phyloP scores from a whole-genome alignment of 768 basidiomycete species.

The Xerocomus spinulosus region DNA sequence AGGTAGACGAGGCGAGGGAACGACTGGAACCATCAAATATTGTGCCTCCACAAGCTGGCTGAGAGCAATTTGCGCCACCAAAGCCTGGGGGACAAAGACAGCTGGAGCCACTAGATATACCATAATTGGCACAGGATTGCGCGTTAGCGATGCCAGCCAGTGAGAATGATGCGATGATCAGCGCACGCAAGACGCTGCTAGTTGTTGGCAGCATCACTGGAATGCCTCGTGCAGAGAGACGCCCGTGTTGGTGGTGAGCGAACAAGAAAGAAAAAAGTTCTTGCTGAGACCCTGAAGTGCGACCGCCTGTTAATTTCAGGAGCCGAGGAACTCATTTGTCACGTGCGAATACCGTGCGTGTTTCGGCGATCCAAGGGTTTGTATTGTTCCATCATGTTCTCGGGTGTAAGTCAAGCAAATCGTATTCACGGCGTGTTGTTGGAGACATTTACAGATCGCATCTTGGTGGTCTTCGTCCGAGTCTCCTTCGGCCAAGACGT shows the following conservation, averaged over 20 bases:
- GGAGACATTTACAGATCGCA: slow-evolving; percentile 36
- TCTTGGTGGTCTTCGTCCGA: slow-evolving; percentile 52
- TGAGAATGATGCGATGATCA: slow-evolving; percentile 10
- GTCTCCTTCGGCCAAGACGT: slow-evolving; percentile 24
- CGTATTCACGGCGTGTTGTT: not conserved
- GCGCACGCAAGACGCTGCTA: slow-evolving; percentile 1
- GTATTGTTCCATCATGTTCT: slow-evolving; percentile 35
- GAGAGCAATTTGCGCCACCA: slow-evolving; percentile 64
- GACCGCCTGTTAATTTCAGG: not conserved
- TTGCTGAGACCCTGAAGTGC: not conserved
- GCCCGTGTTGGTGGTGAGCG: not conserved
- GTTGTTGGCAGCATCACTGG: slow-evolving; percentile 9
- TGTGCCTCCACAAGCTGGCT: slow-evolving; percentile 74
- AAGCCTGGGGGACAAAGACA: slow-evolving; percentile 84
- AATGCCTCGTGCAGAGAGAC: not conserved
- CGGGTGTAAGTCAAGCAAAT: slow-evolving; percentile 29
- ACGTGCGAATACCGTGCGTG: not conserved
- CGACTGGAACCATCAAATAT: slow-evolving; percentile 68
- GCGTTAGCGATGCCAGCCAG: slow-evolving; percentile 11
- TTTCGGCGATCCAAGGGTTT: not conserved
- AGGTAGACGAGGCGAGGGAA: slow-evolving; percentile 39
- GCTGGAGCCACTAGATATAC: slow-evolving; percentile 16
- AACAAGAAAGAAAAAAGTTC: too few relatives aligned
- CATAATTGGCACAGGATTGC: slow-evolving; percentile 28
- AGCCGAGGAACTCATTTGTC: not conserved